phyloP scores from a whole-genome alignment of 805 yeast species.

The Pichia manshurica region DNA sequence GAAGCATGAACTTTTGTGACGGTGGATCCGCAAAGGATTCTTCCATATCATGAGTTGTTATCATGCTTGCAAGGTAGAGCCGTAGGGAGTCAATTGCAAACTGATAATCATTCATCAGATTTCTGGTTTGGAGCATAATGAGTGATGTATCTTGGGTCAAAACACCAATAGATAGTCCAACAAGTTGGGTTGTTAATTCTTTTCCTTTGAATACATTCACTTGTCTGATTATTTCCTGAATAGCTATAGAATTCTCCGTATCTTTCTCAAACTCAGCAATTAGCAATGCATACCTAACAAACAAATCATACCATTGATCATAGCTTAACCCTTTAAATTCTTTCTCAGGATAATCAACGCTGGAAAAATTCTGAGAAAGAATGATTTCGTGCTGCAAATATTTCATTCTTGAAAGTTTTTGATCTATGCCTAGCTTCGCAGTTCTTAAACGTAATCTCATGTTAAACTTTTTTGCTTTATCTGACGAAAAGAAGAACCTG shows the following conservation, averaged over 20 bases:
- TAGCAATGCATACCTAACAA: constrained; percentile 70
- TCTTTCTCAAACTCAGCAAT: constrained; percentile 52
- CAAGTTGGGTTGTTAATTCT: constrained; percentile 54
- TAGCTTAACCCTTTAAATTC: constrained; percentile 72
- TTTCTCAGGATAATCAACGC: constrained; percentile 38
- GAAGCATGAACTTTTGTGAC: constrained; percentile 82
- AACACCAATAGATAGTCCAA: constrained; percentile 55
- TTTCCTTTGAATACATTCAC: constrained; percentile 71
- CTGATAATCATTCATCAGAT: constrained; percentile 60
- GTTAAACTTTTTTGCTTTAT: constrained; percentile 61
- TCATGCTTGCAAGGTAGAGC: constrained; percentile 53
- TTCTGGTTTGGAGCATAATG: constrained; percentile 55
- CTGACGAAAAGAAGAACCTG: constrained; percentile 71
- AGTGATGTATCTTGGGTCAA: constrained; percentile 44
- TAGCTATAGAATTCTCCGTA: constrained; percentile 57
- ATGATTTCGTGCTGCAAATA: constrained; percentile 55
- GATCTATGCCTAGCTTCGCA: constrained; percentile 61
- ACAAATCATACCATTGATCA: constrained; percentile 79
- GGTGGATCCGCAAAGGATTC: constrained; percentile 61
- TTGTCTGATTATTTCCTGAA: constrained; percentile 67
- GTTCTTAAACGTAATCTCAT: constrained; percentile 63
- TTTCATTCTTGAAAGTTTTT: constrained; percentile 62
- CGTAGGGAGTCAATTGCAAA: constrained; percentile 66
- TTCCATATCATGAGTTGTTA: constrained; percentile 22
- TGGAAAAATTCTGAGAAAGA: constrained; percentile 24